Conservation (phyloP, 192 early-diverging fungal species). For the Coemansia sp. region DNA sequence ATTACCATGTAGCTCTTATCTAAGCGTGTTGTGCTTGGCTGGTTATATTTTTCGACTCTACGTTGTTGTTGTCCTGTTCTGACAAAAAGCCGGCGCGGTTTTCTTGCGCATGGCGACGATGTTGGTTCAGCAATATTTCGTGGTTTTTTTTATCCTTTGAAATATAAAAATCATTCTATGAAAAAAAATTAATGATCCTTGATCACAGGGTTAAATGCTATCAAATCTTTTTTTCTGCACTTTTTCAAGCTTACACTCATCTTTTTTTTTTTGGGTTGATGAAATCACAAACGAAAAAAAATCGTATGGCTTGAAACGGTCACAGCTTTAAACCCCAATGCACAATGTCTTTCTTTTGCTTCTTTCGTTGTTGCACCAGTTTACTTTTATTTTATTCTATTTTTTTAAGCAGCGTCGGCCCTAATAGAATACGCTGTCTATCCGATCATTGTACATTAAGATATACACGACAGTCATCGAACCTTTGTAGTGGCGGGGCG, state of each 20-base stretch:
- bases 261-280: constrained; percentile 5
- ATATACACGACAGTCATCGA: too few relatives aligned
- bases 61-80: constrained; percentile 4
- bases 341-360: constrained; percentile 2
- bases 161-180: constrained; percentile 6
- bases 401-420: background rate
- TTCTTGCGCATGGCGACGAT: background rate
- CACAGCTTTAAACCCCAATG: too few relatives aligned
- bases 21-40: constrained; percentile 19
- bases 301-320: too few relatives aligned
- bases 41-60: background rate
- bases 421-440: too few relatives aligned
- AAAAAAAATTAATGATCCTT: constrained; percentile 1
- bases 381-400: constrained; percentile 9
- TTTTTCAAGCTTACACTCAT: constrained; percentile 6
- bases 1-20: constrained; percentile 46
- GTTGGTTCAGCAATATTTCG: constrained; percentile 12
- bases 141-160: constrained; percentile 6
- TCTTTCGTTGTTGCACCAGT: too few relatives aligned
- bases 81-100: background rate
- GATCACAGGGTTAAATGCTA: too few relatives aligned
- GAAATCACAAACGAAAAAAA: background rate
- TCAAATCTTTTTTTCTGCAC: background rate
- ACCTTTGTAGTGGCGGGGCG: too few relatives aligned
- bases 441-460: too few relatives aligned